Conservation (phyloP, 73 alveolate species). For the Paramecium tetraurelia region DNA sequence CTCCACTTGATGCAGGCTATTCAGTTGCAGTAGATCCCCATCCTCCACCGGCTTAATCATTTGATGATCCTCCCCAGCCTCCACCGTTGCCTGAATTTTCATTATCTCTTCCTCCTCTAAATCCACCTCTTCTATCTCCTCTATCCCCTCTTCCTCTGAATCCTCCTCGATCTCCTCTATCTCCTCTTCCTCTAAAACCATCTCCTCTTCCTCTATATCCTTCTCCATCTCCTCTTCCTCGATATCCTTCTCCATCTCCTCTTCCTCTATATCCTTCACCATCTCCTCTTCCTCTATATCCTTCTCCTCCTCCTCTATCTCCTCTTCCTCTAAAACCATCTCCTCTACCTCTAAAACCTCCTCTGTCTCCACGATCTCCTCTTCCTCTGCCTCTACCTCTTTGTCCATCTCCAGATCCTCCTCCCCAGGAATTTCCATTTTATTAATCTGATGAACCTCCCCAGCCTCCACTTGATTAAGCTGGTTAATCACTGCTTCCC, state of each 20-base stretch:
- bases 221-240: no score
- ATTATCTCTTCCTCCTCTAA: slow-evolving; percentile 19
- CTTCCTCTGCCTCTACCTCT: background rate
- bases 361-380: background rate
- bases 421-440: background rate
- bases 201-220: no score
- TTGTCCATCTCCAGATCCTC: background rate
- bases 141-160: slow-evolving; percentile 1
- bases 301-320: background rate
- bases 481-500: background rate
- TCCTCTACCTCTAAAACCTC: slow-evolving; percentile 44
- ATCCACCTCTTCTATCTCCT: slow-evolving; percentile 53
- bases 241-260: background rate
- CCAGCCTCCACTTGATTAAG: slow-evolving; percentile 17
- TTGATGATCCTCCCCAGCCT: background rate
- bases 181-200: background rate
- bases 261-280: slow-evolving; percentile 19
- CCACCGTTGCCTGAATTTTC: background rate
- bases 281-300: background rate
- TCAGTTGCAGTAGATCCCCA: background rate
- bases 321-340: background rate
- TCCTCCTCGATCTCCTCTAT: slow-evolving; percentile 42
- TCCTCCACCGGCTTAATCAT: background rate
- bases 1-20: background rate
- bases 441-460: background rate